Evolutionary conservation across 2,329 filamentous ascomycete species (phyloP), one percentile per base, ranked within the genome.

Genomic region (Camptophora hylomeconis): DNA sequence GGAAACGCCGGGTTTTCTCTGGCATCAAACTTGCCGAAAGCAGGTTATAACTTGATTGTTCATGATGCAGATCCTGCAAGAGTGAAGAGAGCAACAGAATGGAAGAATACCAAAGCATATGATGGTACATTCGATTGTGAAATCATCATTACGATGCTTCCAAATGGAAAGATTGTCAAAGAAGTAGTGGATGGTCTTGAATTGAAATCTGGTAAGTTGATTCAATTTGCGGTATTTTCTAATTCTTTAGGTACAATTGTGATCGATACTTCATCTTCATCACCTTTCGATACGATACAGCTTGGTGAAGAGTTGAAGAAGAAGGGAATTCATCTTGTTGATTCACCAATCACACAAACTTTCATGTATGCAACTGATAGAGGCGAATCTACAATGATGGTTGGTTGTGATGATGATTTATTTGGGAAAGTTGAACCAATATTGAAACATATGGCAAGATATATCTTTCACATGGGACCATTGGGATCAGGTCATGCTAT

Each of bases 81-180:
- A 28, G 43, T 41, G 4, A n/a, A 34, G 14, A 8, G 16, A 17
- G 45, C 44, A 5, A 35, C 36, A 10, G 40, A 45, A 31, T 46
- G 41, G 41, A 26, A 35, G 10, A 49, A 50, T 32, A 50, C 49
- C 5, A 46, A 39, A 2, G 42, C 44, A 9, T 43, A 46, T 4
- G 38, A 45, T 6, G 41, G 41, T 10, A 32, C 34, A 9, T 7
- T 21, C 4, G 47, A 50, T 16, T 48, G 45, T 33, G 44, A 52
- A 33, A 37, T 52, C 7, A 43, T 53, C n/a, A 33, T 53, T 7
- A 52, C 50, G 1, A 53, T 53, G 50, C 41, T 53, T 1, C 50
- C 49, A 2, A 45, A 53, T 31, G 50, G 49, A n/a, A 51, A 51
- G 30, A 40, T 51, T 21, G 50, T 52, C 6, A 35, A 45, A 32